Percentiles rank a stretch among this genome's conserved stretches.
phyloP scores from a whole-genome alignment of 345 rosid genomes.

The Lepidium didymum region DNA sequence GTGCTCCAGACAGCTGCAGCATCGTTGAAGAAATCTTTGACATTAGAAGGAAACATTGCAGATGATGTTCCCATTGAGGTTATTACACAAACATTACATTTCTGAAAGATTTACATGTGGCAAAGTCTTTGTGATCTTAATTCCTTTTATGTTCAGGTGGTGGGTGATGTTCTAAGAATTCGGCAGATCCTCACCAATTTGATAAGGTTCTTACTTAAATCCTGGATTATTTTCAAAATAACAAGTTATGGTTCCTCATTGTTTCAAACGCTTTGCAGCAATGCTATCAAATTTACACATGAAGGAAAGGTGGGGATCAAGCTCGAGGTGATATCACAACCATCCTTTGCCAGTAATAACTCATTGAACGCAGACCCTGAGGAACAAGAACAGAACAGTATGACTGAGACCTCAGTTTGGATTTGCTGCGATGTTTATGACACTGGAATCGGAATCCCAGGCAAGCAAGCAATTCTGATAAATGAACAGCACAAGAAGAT shows the following conservation, averaged over 20 bases:
- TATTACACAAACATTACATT: neutral
- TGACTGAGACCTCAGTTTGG: constrained; percentile 64
- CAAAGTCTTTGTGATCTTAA: neutral
- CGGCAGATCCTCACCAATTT: constrained; percentile 94
- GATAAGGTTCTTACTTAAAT: constrained; percentile 51
- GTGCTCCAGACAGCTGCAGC: constrained; percentile 97
- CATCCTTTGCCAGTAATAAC: constrained; percentile 41
- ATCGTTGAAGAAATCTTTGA: constrained; percentile 66
- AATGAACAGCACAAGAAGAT: neutral
- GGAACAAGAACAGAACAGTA: constrained; percentile 35
- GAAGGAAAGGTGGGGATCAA: constrained; percentile 89
- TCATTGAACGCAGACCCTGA: constrained; percentile 28
- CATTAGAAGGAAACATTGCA: constrained; percentile 72
- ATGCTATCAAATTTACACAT: constrained; percentile 92
- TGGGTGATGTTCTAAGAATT: constrained; percentile 94
- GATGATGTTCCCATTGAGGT: constrained; percentile 94
- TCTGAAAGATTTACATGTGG: neutral
- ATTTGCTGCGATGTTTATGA: constrained; percentile 83
- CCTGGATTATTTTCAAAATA: neutral
- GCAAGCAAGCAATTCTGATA: constrained; percentile 25
- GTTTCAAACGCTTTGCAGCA: constrained; percentile 37
- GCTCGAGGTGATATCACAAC: constrained; percentile 59
- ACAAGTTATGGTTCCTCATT: neutral
- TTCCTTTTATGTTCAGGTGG: constrained; percentile 45
- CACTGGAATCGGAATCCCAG: constrained; percentile 97